Conservation (phyloP, 805 yeast species). For the Zygosaccharomyces bailii region DNA sequence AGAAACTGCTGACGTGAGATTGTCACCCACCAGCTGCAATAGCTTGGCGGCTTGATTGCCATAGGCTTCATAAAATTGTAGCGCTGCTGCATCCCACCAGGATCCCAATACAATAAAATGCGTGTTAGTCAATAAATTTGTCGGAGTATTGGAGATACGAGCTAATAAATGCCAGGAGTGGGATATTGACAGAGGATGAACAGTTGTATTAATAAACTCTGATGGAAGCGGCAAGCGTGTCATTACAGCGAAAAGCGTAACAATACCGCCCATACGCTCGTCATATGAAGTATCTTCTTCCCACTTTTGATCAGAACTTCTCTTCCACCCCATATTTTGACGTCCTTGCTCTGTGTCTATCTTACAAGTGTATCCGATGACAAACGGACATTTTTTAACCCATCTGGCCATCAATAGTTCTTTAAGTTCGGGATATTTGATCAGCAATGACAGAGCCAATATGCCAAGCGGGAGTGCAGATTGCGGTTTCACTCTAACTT, state of each 20-base stretch:
- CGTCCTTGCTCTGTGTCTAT: conserved; percentile 83
- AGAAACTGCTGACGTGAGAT: conserved; percentile 52
- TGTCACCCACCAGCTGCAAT: conserved; percentile 43
- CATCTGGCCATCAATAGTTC: conserved; percentile 63
- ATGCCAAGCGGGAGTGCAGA: conserved; percentile 78
- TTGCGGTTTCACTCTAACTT: conserved; percentile 72
- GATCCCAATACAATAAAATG: conserved; percentile 70
- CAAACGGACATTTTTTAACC: conserved; percentile 85
- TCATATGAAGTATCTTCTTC: conserved; percentile 65
- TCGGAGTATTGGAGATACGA: conserved; percentile 58
- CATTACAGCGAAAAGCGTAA: conserved; percentile 73
- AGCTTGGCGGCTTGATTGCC: conserved; percentile 71
- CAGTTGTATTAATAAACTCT: conserved; percentile 27
- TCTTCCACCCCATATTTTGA: conserved; percentile 81
- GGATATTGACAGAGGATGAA: conserved; percentile 55
- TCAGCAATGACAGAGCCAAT: conserved; percentile 53
- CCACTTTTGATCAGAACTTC: conserved; percentile 42
- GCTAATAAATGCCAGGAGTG: conserved; percentile 73
- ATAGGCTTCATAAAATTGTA: conserved; percentile 51
- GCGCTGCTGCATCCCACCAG: conserved; percentile 90
- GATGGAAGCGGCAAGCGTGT: conserved; percentile 47
- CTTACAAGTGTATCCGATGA: conserved; percentile 75
- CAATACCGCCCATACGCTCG: conserved; percentile 85
- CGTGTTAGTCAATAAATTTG: conserved; percentile 51
- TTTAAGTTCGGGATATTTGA: conserved; percentile 43